phyloP scores from a whole-genome alignment of 73 alveolate genomes.

The Paramecium pentaurelia region DNA sequence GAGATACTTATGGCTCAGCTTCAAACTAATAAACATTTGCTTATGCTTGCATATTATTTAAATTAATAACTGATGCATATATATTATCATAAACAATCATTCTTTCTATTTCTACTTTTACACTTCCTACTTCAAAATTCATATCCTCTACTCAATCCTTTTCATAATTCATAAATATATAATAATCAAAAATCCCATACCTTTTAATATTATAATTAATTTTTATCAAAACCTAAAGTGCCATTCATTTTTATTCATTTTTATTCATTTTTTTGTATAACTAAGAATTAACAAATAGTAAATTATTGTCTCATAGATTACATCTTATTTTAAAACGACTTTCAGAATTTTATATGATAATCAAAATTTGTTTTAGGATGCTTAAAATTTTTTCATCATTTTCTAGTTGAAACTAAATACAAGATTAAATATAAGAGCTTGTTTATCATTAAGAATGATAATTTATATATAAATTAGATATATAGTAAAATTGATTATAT shows the following conservation, averaged over 20 bases:
- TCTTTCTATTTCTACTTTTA: not conserved
- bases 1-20: conserved; percentile 45
- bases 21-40: conserved; percentile 18
- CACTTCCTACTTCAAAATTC: not conserved
- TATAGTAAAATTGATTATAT: too few species aligned
- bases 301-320: not conserved
- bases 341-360: not conserved
- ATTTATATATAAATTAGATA: too few species aligned
- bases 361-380: not conserved
- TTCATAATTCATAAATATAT: not conserved
- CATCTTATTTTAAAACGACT: not conserved
- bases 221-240: not conserved
- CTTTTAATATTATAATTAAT: not conserved
- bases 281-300: not conserved
- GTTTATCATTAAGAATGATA: too few species aligned
- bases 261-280: not conserved
- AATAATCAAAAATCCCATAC: not conserved
- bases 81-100: not conserved
- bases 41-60: conserved; percentile 2
- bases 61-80: conserved; percentile 32
- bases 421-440: too few species aligned
- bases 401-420: too few species aligned
- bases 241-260: not conserved
- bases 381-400: not conserved
- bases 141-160: not conserved